Conservation (phyloP, 805 yeast genomes). For the Wickerhamiella slavikovae region DNA sequence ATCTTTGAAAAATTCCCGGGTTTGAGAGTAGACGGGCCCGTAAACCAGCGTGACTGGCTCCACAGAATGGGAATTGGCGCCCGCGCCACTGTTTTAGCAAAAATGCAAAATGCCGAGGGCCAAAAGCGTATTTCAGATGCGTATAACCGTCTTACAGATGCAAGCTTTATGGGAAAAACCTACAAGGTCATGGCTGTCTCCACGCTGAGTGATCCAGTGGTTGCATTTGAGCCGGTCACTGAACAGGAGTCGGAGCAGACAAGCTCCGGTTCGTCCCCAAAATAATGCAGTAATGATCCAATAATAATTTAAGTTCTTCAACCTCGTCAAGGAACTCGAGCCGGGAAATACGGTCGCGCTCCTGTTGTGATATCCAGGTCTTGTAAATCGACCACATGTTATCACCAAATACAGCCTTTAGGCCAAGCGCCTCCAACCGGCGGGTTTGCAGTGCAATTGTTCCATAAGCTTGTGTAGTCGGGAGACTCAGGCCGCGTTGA, state of each 20-base stretch:
- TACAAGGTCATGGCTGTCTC: constrained; percentile 48
- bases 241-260: no score
- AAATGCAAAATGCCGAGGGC: constrained; percentile 23
- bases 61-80: constrained; percentile 56
- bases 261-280: no score
- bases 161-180: constrained; percentile 52
- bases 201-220: background rate
- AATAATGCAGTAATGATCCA: constrained; percentile 36
- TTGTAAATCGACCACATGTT: constrained; percentile 24
- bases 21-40: constrained; percentile 31
- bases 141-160: constrained; percentile 42
- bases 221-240: background rate
- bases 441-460: constrained; percentile 22
- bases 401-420: constrained; percentile 17
- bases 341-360: constrained; percentile 24
- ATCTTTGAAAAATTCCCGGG: constrained; percentile 16
- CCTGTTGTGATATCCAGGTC: constrained; percentile 26
- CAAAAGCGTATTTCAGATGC: constrained; percentile 33
- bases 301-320: constrained; percentile 44
- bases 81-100: constrained; percentile 30
- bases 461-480: constrained; percentile 33
- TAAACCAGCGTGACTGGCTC: constrained; percentile 62
- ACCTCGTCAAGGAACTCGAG: constrained; percentile 56
- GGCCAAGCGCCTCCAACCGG: constrained; percentile 19
- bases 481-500: constrained; percentile 39